Conservation (phyloP, 345 rosid species). For the Gynandropsis gynandra region DNA sequence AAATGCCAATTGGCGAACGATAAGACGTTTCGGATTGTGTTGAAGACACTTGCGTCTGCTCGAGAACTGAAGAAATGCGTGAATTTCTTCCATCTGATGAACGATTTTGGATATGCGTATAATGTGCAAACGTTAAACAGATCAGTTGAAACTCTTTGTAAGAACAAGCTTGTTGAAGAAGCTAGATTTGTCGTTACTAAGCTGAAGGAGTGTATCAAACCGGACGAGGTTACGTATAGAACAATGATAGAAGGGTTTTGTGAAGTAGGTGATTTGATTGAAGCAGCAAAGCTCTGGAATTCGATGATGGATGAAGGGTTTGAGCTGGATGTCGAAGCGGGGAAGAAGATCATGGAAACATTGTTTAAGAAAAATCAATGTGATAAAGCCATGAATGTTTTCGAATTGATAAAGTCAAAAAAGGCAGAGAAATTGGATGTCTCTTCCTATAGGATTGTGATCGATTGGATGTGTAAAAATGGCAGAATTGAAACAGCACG, state of each 20-base stretch:
- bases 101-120: slow-evolving; percentile 44
- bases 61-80: slow-evolving; percentile 73
- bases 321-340: slow-evolving; percentile 43
- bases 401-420: slow-evolving; percentile 44
- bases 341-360: slow-evolving; percentile 59
- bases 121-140: slow-evolving; percentile 44
- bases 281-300: slow-evolving; percentile 78
- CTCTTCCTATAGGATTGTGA: slow-evolving; percentile 61
- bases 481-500: slow-evolving; percentile 42
- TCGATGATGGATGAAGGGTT: slow-evolving; percentile 65
- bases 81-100: slow-evolving; percentile 58
- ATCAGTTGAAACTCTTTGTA: slow-evolving; percentile 47
- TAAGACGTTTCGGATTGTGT: slow-evolving; percentile 56
- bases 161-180: slow-evolving; percentile 53
- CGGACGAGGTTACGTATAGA: slow-evolving; percentile 49
- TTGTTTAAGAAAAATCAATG: slow-evolving; percentile 49
- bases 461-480: slow-evolving; percentile 65
- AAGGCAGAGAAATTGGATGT: slow-evolving; percentile 46
- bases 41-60: slow-evolving; percentile 52
- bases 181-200: slow-evolving; percentile 51
- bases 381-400: slow-evolving; percentile 59
- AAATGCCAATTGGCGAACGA: slow-evolving; percentile 44
- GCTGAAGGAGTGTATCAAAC: slow-evolving; percentile 46
- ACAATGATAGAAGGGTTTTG: slow-evolving; percentile 61
- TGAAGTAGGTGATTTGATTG: slow-evolving; percentile 54